These are phyloP conservation scores for Fusarium coicis DNA, from an alignment of 2,329 filamentous ascomycete species.

Conservation along the genomic window DNA sequence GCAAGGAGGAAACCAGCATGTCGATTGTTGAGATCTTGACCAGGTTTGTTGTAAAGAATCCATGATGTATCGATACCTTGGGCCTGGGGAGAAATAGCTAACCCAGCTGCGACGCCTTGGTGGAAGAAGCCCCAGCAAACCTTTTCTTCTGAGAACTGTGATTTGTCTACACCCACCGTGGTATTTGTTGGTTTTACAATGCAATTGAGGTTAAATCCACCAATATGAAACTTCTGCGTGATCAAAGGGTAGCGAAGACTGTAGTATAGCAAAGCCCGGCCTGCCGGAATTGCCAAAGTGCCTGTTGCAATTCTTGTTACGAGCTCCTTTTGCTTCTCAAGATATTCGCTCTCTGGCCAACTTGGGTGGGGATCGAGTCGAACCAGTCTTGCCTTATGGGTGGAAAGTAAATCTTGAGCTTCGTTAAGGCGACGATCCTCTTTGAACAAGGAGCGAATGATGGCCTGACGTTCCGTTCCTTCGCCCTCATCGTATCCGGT, in stretches of 20 bases:
- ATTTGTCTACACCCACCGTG: slow-evolving; percentile 91
- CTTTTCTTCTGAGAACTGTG: slow-evolving; percentile 91
- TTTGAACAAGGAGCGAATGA: slow-evolving; percentile 88
- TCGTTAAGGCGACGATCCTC: slow-evolving; percentile 92
- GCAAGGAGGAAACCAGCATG: slow-evolving; percentile 94
- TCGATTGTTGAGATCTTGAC: slow-evolving; percentile 87
- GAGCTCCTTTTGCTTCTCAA: slow-evolving; percentile 92
- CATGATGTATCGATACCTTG: slow-evolving; percentile 98
- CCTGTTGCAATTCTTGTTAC: slow-evolving; percentile 87
- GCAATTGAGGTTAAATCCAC: slow-evolving; percentile 91
- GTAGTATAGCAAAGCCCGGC: slow-evolving; percentile 88
- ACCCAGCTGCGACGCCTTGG: slow-evolving; percentile 89
- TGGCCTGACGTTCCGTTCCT: slow-evolving; percentile 82
- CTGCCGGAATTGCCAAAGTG: slow-evolving; percentile 88
- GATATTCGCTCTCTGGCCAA: slow-evolving; percentile 85
- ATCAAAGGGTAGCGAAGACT: slow-evolving; percentile 87
- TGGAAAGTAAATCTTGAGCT: slow-evolving; percentile 85
- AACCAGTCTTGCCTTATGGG: slow-evolving; percentile 81
- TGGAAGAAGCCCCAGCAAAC: slow-evolving; percentile 99
- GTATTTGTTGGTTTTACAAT: slow-evolving; percentile 92
- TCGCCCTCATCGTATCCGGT: slow-evolving; percentile 80
- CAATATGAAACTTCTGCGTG: slow-evolving; percentile 90
- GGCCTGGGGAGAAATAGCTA: slow-evolving; percentile 89
- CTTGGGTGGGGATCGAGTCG: slow-evolving; percentile 78
- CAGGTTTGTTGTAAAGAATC: slow-evolving; percentile 97